phyloP scores from a whole-genome alignment of 2,329 filamentous ascomycete genomes.

The Knufia petricola region DNA sequence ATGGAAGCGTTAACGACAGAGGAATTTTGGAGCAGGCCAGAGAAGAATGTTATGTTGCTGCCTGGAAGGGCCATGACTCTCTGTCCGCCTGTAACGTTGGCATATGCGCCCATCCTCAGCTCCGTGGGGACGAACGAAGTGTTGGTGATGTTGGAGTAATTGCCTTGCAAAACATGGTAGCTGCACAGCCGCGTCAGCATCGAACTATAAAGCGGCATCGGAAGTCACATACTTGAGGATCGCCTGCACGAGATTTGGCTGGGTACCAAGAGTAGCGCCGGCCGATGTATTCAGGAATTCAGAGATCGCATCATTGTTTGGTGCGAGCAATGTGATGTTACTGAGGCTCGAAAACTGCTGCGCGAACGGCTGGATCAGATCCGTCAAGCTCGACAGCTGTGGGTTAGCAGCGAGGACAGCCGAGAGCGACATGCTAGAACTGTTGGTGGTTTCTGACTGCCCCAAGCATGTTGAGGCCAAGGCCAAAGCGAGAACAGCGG shows the following conservation, averaged over 20 bases:
- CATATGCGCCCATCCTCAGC: slow-evolving; percentile 42
- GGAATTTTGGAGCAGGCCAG: slow-evolving; percentile 42
- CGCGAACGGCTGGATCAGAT: slow-evolving; percentile 13
- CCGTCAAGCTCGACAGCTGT: slow-evolving; percentile 19
- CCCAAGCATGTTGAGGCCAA: slow-evolving; percentile 19
- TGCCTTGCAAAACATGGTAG: slow-evolving; percentile 52
- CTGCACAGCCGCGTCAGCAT: not conserved
- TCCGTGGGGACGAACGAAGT: slow-evolving; percentile 40
- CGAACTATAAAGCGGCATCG: too few relatives aligned
- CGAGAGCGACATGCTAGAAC: slow-evolving; percentile 16
- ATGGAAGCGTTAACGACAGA: slow-evolving; percentile 42
- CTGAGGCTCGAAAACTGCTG: slow-evolving; percentile 27
- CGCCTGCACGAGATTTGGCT: slow-evolving; percentile 28
- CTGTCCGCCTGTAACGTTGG: slow-evolving; percentile 53
- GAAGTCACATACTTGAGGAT: slow-evolving; percentile 32
- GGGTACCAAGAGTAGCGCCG: slow-evolving; percentile 21
- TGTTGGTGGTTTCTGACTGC: too few relatives aligned
- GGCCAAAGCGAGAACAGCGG: slow-evolving; percentile 19
- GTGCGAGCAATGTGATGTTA: slow-evolving; percentile 52
- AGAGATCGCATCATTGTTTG: slow-evolving; percentile 43
- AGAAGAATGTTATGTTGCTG: slow-evolving; percentile 41
- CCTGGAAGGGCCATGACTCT: slow-evolving; percentile 38
- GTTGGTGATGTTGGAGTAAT: slow-evolving; percentile 26
- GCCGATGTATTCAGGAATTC: slow-evolving; percentile 30
- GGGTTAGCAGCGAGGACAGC: slow-evolving; percentile 10